Evolutionary conservation across 2,329 filamentous ascomycete genomes (phyloP).

Genomic region (Calonectria naviculata): DNA sequence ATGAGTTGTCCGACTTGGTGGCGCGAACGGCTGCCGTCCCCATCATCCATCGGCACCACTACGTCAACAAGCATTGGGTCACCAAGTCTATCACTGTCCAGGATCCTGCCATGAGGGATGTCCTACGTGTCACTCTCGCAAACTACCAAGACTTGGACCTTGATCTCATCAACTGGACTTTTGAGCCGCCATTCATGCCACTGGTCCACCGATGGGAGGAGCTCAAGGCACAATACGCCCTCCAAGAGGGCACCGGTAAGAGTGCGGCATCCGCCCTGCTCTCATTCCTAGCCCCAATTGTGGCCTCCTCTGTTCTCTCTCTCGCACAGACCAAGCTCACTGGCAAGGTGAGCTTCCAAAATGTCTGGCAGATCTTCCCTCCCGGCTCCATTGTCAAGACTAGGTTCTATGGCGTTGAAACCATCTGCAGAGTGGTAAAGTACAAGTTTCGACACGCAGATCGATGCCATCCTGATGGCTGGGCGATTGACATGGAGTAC

Average conservation of each 20-base stretch:
- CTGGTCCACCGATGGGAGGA: conserved; percentile 50
- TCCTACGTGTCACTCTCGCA: conserved; percentile 42
- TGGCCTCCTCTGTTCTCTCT: conserved; percentile 39
- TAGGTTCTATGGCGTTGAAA: conserved; percentile 47
- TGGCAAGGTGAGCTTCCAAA: conserved; percentile 43
- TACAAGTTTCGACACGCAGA: conserved; percentile 31
- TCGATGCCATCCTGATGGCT: conserved; percentile 28
- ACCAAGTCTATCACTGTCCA: conserved; percentile 47
- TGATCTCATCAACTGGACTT: conserved; percentile 46
- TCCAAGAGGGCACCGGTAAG: not conserved
- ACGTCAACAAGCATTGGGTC: conserved; percentile 43
- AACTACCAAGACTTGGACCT: conserved; percentile 49
- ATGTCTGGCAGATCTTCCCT: conserved; percentile 50
- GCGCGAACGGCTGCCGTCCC: conserved; percentile 35
- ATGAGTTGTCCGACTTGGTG: conserved; percentile 40
- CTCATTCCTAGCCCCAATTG: conserved; percentile 42
- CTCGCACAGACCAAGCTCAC: conserved; percentile 39
- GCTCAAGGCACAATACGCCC: conserved; percentile 14
- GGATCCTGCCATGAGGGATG: conserved; percentile 41
- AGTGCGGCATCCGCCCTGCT: conserved; percentile 33
- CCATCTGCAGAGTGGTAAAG: conserved; percentile 47
- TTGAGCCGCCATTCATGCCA: conserved; percentile 45
- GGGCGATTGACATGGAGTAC: conserved; percentile 45
- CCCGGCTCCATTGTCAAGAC: conserved; percentile 46
- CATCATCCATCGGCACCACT: conserved; percentile 47